Percentiles rank a stretch among this genome's conserved stretches.
phyloP scores from a whole-genome alignment of 2,329 filamentous ascomycete species.

The Plenodomus lindquistii region DNA sequence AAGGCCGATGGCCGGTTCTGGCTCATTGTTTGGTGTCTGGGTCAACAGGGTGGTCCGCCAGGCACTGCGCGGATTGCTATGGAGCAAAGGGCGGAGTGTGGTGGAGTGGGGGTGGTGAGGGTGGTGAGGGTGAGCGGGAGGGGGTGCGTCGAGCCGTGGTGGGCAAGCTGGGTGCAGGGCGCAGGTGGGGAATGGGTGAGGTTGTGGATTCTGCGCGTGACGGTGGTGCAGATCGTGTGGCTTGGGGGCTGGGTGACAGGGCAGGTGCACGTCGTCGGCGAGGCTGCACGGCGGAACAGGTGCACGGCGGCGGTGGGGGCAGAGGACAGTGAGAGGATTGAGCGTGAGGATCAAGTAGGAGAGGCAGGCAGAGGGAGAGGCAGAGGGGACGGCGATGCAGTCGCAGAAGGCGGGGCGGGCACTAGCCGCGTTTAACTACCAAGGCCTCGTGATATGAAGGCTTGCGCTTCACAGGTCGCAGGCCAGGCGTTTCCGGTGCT shows the following conservation, averaged over 20 bases:
- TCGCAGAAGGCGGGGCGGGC: constrained; percentile 31
- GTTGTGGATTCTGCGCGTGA: constrained; percentile 25
- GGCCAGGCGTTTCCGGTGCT: background rate
- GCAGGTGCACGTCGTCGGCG: constrained; percentile 22
- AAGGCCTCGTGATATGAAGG: background rate
- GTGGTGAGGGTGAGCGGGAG: constrained; percentile 43
- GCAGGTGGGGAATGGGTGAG: constrained; percentile 24
- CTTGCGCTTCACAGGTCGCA: background rate
- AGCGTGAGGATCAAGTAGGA: constrained; percentile 19
- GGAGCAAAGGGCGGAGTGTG: constrained; percentile 47
- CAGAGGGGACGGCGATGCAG: constrained; percentile 21
- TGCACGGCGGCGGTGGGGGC: constrained; percentile 19
- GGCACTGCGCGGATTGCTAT: constrained; percentile 44
- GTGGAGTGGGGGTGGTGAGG: constrained; percentile 52
- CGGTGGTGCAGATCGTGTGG: constrained; percentile 17
- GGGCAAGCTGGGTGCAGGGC: constrained; percentile 43
- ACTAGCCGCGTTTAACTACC: background rate
- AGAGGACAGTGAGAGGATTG: constrained; percentile 23
- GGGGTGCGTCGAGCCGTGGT: constrained; percentile 57
- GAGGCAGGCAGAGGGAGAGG: constrained; percentile 22
- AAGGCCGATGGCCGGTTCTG: constrained; percentile 91
- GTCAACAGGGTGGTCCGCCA: constrained; percentile 30
- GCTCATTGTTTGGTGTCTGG: constrained; percentile 66
- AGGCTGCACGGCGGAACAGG: background rate
- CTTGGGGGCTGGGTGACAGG: constrained; percentile 5